Conservation (phyloP, 345 rosid genomes). For the Citrus reticulata region DNA sequence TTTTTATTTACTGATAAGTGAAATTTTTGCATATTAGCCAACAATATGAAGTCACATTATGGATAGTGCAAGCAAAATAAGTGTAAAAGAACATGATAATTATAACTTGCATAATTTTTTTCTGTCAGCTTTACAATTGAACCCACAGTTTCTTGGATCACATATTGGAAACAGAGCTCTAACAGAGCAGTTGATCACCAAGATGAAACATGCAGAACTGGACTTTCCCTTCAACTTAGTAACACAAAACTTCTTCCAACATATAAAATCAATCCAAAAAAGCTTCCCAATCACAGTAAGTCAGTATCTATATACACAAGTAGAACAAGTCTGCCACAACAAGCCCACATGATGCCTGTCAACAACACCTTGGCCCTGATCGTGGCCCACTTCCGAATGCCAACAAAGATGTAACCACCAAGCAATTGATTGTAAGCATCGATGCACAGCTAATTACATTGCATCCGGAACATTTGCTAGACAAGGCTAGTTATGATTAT, state of each 20-base stretch:
- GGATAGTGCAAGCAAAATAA: neutral
- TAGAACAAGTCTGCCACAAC: too few species aligned
- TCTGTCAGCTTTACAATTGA: neutral
- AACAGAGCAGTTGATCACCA: neutral
- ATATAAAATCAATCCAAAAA: neutral
- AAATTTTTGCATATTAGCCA: too few species aligned
- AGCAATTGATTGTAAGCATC: neutral
- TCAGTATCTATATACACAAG: constrained; percentile 1
- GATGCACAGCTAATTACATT: neutral
- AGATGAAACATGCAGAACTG: neutral
- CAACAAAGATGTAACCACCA: too few species aligned
- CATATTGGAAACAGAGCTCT: neutral
- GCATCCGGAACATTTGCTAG: neutral
- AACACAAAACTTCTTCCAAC: neutral
- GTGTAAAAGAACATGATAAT: too few species aligned
- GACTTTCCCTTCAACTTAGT: neutral
- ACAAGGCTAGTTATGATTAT: neutral
- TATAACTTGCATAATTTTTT: too few species aligned
- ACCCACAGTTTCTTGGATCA: neutral
- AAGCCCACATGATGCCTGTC: too few species aligned
- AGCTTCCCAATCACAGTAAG: neutral
- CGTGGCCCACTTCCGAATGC: too few species aligned
- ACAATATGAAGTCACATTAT: neutral
- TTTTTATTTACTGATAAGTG: too few species aligned
- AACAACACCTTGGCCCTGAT: too few species aligned